These are phyloP conservation scores for Maudiozyma serrabonitensis DNA, from an alignment of 805 yeast genomes.

Conservation along the genomic window DNA sequence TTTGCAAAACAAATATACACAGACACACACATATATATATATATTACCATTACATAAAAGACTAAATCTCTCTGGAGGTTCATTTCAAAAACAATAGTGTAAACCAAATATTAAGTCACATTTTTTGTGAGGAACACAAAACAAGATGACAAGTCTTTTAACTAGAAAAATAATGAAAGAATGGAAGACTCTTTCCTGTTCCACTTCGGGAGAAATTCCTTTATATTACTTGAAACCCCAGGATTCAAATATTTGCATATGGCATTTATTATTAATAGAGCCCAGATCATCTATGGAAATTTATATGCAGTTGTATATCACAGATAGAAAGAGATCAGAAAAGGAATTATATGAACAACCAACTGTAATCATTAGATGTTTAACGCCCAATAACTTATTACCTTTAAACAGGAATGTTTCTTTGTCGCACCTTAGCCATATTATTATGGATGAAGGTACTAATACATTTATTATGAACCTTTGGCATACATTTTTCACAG, in stretches of 20 bases:
- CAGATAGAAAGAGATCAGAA: background rate
- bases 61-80: no score
- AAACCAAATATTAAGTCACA: no score
- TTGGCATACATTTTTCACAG: constrained; percentile 13
- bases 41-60: no score
- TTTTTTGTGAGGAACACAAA: background rate
- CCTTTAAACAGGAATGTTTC: constrained; percentile 23
- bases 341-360: constrained; percentile 9
- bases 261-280: constrained; percentile 24
- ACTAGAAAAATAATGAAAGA: constrained; percentile 25
- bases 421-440: constrained; percentile 15
- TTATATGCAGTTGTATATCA: constrained; percentile 17
- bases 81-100: no score
- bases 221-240: constrained; percentile 23
- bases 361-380: constrained; percentile 17
- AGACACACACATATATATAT: no score
- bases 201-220: background rate
- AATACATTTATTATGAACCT: constrained; percentile 15
- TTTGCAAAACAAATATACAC: no score
- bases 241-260: constrained; percentile 25
- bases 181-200: constrained; percentile 21
- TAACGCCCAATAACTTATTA: constrained; percentile 21
- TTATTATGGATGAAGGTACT: constrained; percentile 14
- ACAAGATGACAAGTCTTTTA: constrained; percentile 9
- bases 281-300: constrained; percentile 14